These are phyloP conservation scores for Tuber brumale DNA, from an alignment of 495 filamentous ascomycete genomes.

Conservation along the genomic window DNA sequence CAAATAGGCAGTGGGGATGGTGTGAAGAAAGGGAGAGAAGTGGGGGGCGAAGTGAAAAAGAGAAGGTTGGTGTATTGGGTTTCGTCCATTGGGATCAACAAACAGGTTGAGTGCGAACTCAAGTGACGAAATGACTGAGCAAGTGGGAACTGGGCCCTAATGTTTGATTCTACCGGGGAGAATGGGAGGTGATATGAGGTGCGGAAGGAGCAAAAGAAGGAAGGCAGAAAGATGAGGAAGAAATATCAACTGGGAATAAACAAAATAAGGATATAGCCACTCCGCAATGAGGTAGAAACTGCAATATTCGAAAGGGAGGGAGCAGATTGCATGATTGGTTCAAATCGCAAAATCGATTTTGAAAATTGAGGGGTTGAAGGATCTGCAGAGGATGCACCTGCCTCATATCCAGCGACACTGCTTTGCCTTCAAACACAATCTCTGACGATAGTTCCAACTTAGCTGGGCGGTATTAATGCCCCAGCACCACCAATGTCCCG, in stretches of 20 bases:
- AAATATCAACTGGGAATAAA: not conserved
- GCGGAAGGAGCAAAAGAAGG: not conserved
- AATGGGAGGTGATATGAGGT: not conserved
- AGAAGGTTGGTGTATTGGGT: not conserved
- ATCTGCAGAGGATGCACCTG: constrained; percentile 62
- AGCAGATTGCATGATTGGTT: not conserved
- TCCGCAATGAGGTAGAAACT: not conserved
- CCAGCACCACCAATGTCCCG: constrained; percentile 96
- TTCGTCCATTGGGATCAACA: not conserved
- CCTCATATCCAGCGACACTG: constrained; percentile 65
- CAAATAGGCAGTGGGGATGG: not conserved
- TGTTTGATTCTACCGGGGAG: not conserved
- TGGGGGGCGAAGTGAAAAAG: not conserved
- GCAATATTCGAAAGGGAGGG: not conserved
- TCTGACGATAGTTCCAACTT: constrained; percentile 86
- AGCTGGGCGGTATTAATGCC: constrained; percentile 89
- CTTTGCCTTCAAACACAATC: constrained; percentile 71
- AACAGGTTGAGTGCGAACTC: not conserved
- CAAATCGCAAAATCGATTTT: not conserved
- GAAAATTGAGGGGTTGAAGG: constrained; percentile 34
- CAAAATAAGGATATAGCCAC: too few species aligned
- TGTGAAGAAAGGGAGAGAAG: not conserved
- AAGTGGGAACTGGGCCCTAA: not conserved
- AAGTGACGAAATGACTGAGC: not conserved
- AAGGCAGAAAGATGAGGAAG: not conserved